Evolutionary conservation across 176 grass and related monocot species (phyloP).

Genomic region (Carex parvula): DNA sequence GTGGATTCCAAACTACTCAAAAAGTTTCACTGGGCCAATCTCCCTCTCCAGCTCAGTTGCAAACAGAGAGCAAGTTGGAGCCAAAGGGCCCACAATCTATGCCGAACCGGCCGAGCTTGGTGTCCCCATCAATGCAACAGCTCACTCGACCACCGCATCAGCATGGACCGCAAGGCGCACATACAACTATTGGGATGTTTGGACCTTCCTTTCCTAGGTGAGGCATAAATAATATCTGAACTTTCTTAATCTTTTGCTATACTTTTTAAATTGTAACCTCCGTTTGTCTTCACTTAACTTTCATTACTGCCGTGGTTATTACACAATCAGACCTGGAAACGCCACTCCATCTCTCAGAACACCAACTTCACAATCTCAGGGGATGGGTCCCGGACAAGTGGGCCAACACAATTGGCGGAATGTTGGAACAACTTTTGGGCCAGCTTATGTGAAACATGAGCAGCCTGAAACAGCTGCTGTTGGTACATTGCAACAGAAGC

Average conservation of each 20-base stretch:
- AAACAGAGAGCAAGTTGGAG: constrained; percentile 31
- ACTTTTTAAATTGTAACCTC: not conserved
- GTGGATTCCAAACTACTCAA: constrained; percentile 39
- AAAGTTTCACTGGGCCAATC: constrained; percentile 41
- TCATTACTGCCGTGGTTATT: not conserved
- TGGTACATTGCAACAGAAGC: constrained; percentile 44
- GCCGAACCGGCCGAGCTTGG: constrained; percentile 6
- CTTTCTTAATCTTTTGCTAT: not conserved
- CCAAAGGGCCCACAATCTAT: constrained; percentile 7
- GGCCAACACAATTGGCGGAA: constrained; percentile 18
- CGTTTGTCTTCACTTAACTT: no score
- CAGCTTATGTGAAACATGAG: constrained; percentile 54
- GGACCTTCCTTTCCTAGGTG: constrained; percentile 31
- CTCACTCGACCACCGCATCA: constrained; percentile 33
- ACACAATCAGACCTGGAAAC: constrained; percentile 6
- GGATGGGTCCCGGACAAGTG: constrained; percentile 23
- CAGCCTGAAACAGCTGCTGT: constrained; percentile 28
- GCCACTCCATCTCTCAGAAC: constrained; percentile 14
- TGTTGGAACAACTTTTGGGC: constrained; percentile 24
- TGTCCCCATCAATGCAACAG: constrained; percentile 11
- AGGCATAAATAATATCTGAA: not conserved
- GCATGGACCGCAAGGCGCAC: constrained; percentile 41
- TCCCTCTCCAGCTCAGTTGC: constrained; percentile 50
- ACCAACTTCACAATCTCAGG: constrained; percentile 14
- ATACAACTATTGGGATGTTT: constrained; percentile 57